Percentiles rank a stretch among this genome's conserved stretches.
Conservation (phyloP, 2,329 filamentous ascomycete genomes). For the Arthrocladium fulminans region DNA sequence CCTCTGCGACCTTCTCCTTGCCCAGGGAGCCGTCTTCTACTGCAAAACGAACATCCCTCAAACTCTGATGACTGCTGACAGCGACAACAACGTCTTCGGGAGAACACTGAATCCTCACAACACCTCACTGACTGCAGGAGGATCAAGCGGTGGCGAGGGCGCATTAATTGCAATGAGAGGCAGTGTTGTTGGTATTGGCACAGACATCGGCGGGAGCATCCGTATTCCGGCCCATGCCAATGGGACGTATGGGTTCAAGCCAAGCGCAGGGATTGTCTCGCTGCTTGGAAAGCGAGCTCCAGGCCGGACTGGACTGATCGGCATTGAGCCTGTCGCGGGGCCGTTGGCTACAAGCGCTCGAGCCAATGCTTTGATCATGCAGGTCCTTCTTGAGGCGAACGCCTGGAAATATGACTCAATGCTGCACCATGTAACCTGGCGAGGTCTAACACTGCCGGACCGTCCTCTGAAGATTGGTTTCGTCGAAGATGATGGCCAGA, state of each 20-base stretch:
- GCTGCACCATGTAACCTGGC: conserved; percentile 45
- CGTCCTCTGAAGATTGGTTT: conserved; percentile 32
- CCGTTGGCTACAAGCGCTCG: conserved; percentile 28
- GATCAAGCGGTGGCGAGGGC: conserved; percentile 57
- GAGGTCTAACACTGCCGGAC: conserved; percentile 13
- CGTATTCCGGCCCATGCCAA: conserved; percentile 42
- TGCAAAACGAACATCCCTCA: conserved; percentile 47
- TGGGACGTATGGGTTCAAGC: conserved; percentile 44
- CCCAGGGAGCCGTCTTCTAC: conserved; percentile 41
- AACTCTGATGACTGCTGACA: conserved; percentile 41
- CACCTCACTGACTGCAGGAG: conserved; percentile 50
- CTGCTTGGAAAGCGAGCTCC: conserved; percentile 42
- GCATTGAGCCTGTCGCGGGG: conserved; percentile 40
- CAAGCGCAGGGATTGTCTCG: conserved; percentile 38
- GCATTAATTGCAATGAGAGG: conserved; percentile 51
- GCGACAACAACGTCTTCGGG: conserved; percentile 50
- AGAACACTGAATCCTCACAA: conserved; percentile 56
- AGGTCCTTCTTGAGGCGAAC: conserved; percentile 33
- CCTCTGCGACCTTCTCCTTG: conserved; percentile 23
- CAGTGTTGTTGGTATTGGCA: conserved; percentile 51
- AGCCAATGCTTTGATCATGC: conserved; percentile 23
- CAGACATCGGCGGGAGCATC: conserved; percentile 47
- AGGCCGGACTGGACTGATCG: conserved; percentile 39
- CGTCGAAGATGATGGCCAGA: conserved; percentile 32
- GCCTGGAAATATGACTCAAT: conserved; percentile 36